Percentiles rank a stretch among this genome's conserved stretches.
Evolutionary conservation across 2,329 filamentous ascomycete genomes (phyloP).

Genomic region (Triangularia setosa): DNA sequence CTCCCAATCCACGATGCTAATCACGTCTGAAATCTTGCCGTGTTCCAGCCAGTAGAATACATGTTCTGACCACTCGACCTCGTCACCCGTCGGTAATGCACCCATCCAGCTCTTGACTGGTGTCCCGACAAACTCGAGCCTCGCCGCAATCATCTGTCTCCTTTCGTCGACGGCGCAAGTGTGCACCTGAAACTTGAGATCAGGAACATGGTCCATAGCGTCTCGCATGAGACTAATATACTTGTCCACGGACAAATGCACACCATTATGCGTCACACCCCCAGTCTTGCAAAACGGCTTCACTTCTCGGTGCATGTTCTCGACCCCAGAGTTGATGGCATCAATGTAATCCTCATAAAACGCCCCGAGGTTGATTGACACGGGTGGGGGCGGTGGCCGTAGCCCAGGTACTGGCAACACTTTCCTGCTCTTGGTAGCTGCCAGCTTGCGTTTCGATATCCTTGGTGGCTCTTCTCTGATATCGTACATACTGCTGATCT

Average conservation of each 20-base stretch:
- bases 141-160: constrained; percentile 19
- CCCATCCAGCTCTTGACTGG: constrained; percentile 20
- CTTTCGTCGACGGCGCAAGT: constrained; percentile 19
- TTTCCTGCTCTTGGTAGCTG: not conserved
- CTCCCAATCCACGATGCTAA: constrained; percentile 24
- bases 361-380: constrained; percentile 15
- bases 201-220: constrained; percentile 19
- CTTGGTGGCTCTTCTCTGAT: constrained; percentile 6
- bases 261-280: constrained; percentile 17
- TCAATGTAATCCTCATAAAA: constrained; percentile 22
- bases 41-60: constrained; percentile 26
- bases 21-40: constrained; percentile 22
- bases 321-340: constrained; percentile 18
- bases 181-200: constrained; percentile 17
- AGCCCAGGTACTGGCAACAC: constrained; percentile 5
- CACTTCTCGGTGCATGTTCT: constrained; percentile 13
- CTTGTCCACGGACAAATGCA: constrained; percentile 7
- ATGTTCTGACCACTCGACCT: constrained; percentile 22
- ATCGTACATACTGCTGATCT: constrained; percentile 15
- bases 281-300: constrained; percentile 18
- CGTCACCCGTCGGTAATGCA: constrained; percentile 17
- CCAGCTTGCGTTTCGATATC: constrained; percentile 4
- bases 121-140: constrained; percentile 22
- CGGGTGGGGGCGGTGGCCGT: constrained; percentile 14
- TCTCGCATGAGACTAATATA: constrained; percentile 20